Evolutionary conservation across 768 basidiomycete species (phyloP), one percentile per base, ranked within the genome.

Genomic region (Brasilioporus rufonigricans): DNA sequence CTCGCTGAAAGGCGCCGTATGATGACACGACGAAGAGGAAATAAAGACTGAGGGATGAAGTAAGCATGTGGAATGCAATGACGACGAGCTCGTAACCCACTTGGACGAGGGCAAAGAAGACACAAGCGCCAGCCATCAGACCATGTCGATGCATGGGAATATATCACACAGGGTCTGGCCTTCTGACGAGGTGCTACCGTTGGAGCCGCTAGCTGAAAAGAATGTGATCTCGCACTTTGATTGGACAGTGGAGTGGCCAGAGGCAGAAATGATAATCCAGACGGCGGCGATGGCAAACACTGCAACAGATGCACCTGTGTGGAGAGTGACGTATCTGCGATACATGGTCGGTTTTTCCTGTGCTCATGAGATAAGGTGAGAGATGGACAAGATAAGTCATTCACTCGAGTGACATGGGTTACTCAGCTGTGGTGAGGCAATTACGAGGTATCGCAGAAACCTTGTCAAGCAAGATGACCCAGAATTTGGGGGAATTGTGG

Each of bases 81-180:
- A 13, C 2, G 18, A n/a, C 31, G 1, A 23, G n/a, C 4, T 26
- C 8, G 21, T 45, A 23, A 62, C 85, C 61, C 70, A 87, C 88
- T 70, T 96, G 93, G 32, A 90, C 74, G 57, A 87, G 75, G n/a
- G 80, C 82, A 26, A 97, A 76, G 16, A 97, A 65, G 11, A 89
- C 71, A 90, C 94, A 98, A 7, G 97, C 76, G 8, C 83, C 91
- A 19, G 79, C 88, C 93, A 98, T 95, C 52, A 98, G 74, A 35
- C 95, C 95, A 97, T 76, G 63, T 91, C 89, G 10, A 92, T 89
- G 91, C 93, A 97, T 6, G 93, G 79, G 66, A 98, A 96, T 51
- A 97, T 87, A 44, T 85, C 77, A 73, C 97, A 99, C 21, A 98
- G 78, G 6, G 81, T 83, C 35, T 85, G 70, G 7, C 85, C 89